These are phyloP conservation scores for Globisporangium alternatum DNA, from an alignment of 352 stramenopile species.

Conservation along the genomic window DNA sequence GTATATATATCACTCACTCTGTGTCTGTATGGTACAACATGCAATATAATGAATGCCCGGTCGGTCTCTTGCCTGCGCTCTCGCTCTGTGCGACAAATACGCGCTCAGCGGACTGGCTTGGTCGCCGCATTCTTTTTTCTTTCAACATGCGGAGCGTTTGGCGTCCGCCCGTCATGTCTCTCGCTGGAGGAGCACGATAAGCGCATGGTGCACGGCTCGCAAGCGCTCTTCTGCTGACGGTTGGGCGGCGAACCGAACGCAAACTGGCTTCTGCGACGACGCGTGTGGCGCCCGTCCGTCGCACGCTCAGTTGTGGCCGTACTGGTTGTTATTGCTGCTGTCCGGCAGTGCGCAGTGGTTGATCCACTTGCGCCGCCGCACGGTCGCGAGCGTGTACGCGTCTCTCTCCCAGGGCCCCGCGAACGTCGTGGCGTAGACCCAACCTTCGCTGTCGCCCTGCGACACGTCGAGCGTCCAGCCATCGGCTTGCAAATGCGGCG, in stretches of 20 bases:
- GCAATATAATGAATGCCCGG: no score
- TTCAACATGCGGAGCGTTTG: background rate
- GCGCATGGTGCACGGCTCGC: no score
- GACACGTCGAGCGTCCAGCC: conserved; percentile 79
- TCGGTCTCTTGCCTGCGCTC: no score
- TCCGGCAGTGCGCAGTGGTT: conserved; percentile 49
- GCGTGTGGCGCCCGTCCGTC: no score
- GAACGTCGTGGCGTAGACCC: conserved; percentile 81
- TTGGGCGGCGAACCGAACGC: background rate
- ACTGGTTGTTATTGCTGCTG: conserved; percentile 7
- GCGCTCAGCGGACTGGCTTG: background rate
- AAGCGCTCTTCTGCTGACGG: background rate
- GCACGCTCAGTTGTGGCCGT: conserved; percentile 4
- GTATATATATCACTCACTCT: no score
- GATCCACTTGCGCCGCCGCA: conserved; percentile 81
- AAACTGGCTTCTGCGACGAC: no score
- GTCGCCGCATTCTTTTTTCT: background rate
- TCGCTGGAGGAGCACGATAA: background rate
- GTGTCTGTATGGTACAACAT: conserved; percentile 7
- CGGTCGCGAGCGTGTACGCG: conserved; percentile 62
- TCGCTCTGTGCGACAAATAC: background rate
- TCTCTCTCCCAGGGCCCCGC: conserved; percentile 77
- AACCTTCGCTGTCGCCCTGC: conserved; percentile 77
- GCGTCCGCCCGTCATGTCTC: background rate
- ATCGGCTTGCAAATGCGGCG: conserved; percentile 45